Evolutionary conservation across 768 basidiomycete genomes (phyloP), one percentile per base, ranked within the genome.

Genomic region (Fomitopsis serialis): DNA sequence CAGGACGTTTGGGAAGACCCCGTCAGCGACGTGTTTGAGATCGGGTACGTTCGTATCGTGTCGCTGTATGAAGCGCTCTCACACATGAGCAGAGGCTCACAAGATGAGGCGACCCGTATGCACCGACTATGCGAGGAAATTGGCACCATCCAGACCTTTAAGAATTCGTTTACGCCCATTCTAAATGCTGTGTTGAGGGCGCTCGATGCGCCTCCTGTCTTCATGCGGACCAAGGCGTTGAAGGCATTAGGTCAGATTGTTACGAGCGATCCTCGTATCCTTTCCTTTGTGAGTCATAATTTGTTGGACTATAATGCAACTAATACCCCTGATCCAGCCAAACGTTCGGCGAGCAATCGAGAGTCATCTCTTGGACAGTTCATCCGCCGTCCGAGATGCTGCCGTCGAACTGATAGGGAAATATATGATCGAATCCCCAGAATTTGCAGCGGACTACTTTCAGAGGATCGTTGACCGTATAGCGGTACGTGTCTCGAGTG

Each of bases 321-420:
- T 22, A 29, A 42, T 43, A 15, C 29, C 29, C 19, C 5, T n/a
- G 27, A 10, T 13, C 19, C 57, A 94, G 89, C 63, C 78, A 2
- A 88, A 84, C 57, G 92, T 98, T 35, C 85, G 92, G 32, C 78
- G 80, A 45, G 84, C 90, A 2, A 92, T 99, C 58, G 93, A 98
- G 68, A 84, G 82, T 34, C 92, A 97, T 63, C 78, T 99, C 13
- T 74, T 89, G 2, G 97, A 99, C 61, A 87, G 80, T 58, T 98
- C 97, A 0, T 87, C 97, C 0, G 89, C 90, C 17, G 97, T 99
- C 7, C 89, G 97, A 11, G 97, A 99, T 66, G 93, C 94, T 4
- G 94, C 96, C 5, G 91, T 99, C 13, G 97, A 98, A 64, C 73
- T 99, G 53, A 91, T 98, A 53, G 97, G 97, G n/a, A 96, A 93